Evolutionary conservation across 768 basidiomycete species (phyloP), one percentile per base, ranked within the genome.

Genomic region (Sutorius australiensis): DNA sequence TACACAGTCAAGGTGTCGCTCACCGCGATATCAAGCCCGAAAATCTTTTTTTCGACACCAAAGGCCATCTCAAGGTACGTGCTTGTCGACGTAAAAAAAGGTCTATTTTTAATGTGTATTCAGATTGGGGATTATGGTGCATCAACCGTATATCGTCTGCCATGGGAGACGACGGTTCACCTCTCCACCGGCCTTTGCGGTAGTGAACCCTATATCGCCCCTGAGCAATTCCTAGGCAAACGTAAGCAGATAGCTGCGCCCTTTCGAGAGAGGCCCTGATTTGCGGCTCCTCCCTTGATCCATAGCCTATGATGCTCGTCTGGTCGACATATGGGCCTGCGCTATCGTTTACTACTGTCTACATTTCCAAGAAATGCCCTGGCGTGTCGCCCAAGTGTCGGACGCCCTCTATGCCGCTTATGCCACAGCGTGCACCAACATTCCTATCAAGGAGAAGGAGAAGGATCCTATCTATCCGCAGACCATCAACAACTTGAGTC

Each of bases 111-210:
- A 42, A 68, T 51, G 9, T 36, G 1, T 54, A 16, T 38, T 36
- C 68, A 95, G 93, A 95, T 98, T 61, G 95, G 95, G 51, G 95
- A 99, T 68, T 99, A 98, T 62, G 95, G 95, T 48, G 97, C 95
- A 9, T 97, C 93, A 40, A 98, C 97, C n/a, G 95, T 99, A 46
- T 99, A 98, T 71, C 83, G 95, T 54, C 83, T 99, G 50, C 97
- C 97, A 38, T 99, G 95, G 95, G 95, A 99, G 75, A 77, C 87
- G 48, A 97, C 94, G 38, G 87, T 98, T 45, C 95, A 99, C 69
- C 87, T 98, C 83, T 94, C 91, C 13, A 97, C 94, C 27, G 95
- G 95, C 5, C 80, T 99, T 30, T 99, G 95, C 63, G 95, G 95
- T 24, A 94, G 91, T 63, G 95, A 99, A 67, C 95, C 95, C 1